These are phyloP conservation scores for Paraurostyla sp. DNA, from an alignment of 73 alveolate species.

Conservation along the genomic window DNA sequence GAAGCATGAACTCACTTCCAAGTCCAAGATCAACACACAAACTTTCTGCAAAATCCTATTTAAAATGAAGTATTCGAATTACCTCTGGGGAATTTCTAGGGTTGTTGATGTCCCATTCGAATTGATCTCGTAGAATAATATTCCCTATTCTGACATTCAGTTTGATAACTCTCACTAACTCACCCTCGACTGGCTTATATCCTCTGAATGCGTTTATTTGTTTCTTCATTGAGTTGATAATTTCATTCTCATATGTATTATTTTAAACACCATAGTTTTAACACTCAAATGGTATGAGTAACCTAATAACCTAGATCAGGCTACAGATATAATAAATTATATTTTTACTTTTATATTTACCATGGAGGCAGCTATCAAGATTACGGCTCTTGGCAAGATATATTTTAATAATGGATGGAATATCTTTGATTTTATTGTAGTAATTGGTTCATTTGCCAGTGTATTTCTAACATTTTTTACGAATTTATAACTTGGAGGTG, in stretches of 20 bases:
- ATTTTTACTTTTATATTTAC: constrained; percentile 87
- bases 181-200: constrained; percentile 87
- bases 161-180: constrained; percentile 84
- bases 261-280: constrained; percentile 8
- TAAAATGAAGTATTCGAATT: too few species aligned
- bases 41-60: constrained; percentile 86
- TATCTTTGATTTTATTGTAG: constrained; percentile 91
- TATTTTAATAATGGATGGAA: constrained; percentile 90
- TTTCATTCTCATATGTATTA: too few species aligned
- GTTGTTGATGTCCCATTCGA: constrained; percentile 96
- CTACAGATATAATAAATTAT: constrained; percentile 71
- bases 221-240: constrained; percentile 78
- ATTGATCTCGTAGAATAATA: constrained; percentile 86
- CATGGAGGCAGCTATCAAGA: constrained; percentile 82
- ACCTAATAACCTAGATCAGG: constrained; percentile 28
- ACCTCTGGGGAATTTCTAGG: constrained; percentile 94
- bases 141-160: constrained; percentile 87
- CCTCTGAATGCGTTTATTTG: constrained; percentile 80
- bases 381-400: constrained; percentile 80
- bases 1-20: constrained; percentile 89
- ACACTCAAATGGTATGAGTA: neutral
- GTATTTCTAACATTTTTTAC: too few species aligned
- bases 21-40: constrained; percentile 92
- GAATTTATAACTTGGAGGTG: too few species aligned
- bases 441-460: constrained; percentile 81